Evolutionary conservation across 1,284 basidiomycete species (phyloP).

Genomic region (Moesziomyces sp.): DNA sequence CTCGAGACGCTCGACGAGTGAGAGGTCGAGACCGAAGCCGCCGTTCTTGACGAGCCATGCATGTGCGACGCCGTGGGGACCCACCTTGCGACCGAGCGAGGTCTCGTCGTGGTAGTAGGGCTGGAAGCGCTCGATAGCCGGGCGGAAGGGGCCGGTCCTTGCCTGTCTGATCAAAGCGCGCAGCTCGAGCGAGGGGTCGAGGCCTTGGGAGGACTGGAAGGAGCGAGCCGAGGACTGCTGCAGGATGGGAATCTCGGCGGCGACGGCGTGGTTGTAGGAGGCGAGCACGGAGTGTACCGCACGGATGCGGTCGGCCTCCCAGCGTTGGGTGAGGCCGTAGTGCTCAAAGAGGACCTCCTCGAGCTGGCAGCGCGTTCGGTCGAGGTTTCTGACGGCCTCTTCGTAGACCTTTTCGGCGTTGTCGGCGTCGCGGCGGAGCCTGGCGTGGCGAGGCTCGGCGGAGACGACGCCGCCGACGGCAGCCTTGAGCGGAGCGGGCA

Average conservation of each 20-base stretch:
- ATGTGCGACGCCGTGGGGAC: constrained; percentile 18
- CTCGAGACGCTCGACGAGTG: constrained; percentile 43
- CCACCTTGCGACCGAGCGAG: constrained; percentile 40
- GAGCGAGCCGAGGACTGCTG: constrained; percentile 28
- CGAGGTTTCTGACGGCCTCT: constrained; percentile 54
- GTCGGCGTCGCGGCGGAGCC: constrained; percentile 62
- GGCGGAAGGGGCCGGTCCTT: constrained; percentile 61
- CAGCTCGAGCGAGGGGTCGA: constrained; percentile 38
- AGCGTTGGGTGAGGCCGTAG: constrained; percentile 55
- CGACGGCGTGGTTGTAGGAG: constrained; percentile 45
- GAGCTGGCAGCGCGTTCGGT: constrained; percentile 53
- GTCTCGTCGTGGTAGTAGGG: constrained; percentile 66
- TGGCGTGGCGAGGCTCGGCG: constrained; percentile 55
- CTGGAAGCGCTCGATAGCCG: constrained; percentile 58
- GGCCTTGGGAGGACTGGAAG: constrained; percentile 32
- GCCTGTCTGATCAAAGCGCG: constrained; percentile 49
- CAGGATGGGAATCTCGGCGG: constrained; percentile 27
- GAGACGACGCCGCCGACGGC: constrained; percentile 57
- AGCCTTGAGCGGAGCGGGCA: constrained; percentile 56
- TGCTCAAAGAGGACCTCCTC: constrained; percentile 63
- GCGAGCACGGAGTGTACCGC: constrained; percentile 59
- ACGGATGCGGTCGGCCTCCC: constrained; percentile 59
- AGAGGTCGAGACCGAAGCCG: constrained; percentile 64
- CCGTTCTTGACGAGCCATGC: constrained; percentile 49
- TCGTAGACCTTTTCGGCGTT: constrained; percentile 57